Conservation (phyloP, 345 rosid genomes). For the Aquilaria yunnanensis region DNA sequence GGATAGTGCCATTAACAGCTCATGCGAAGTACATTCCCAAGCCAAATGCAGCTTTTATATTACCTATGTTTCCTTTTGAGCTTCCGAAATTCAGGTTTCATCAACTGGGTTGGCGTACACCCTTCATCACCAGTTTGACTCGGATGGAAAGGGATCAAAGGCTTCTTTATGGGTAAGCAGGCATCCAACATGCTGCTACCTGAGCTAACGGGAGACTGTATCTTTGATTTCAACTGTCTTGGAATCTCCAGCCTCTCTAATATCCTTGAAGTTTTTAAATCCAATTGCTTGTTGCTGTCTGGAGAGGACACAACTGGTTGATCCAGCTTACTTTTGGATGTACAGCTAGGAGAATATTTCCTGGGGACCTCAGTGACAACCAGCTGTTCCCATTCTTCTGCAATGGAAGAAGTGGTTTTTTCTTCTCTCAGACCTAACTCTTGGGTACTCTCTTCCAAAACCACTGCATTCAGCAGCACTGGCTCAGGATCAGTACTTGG, state of each 20-base stretch:
- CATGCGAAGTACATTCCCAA: no score
- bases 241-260: conserved; percentile 84
- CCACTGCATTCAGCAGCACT: conserved; percentile 17
- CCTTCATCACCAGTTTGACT: conserved; percentile 29
- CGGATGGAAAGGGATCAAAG: conserved; percentile 48
- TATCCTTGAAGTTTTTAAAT: conserved; percentile 63
- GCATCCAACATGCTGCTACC: conserved; percentile 24
- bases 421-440: conserved; percentile 25
- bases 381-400: conserved; percentile 91
- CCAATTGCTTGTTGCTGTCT: conserved; percentile 40
- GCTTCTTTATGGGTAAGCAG: conserved; percentile 33
- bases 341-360: conserved; percentile 36
- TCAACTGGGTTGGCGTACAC: conserved; percentile 49
- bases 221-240: conserved; percentile 45
- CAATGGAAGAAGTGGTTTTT: conserved; percentile 31
- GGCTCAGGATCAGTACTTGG: conserved; percentile 27
- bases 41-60: no score
- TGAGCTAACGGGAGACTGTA: conserved; percentile 34
- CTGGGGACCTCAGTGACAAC: conserved; percentile 46
- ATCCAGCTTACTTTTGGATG: conserved; percentile 31
- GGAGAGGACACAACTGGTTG: conserved; percentile 30
- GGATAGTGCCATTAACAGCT: no score
- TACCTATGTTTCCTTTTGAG: conserved; percentile 47
- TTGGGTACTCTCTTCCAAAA: conserved; percentile 24
- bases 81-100: conserved; percentile 74